Base-by-base conservation (phyloP, 805 yeast species). In the Candida odintsovae region DNA sequence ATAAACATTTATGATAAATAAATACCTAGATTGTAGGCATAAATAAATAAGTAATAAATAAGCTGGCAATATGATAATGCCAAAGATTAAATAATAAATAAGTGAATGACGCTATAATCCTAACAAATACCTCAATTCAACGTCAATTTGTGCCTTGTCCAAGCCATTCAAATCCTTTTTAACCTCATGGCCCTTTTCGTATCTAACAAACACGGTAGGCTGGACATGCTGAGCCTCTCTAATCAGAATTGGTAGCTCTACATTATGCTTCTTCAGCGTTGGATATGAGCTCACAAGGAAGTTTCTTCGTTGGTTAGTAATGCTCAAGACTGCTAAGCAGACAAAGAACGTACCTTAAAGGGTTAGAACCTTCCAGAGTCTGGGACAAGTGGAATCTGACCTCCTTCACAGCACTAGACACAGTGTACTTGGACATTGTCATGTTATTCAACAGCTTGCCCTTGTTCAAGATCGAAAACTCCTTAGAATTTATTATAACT, bases 341-440 rank as follows among this genome's bases (percentile, higher is more conserved):
- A 5, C 23, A 22, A 22, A 22, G 23, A 5, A 65, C 76, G 46
- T 51, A 68, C 79, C 75, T 80, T 56, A 86, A 70, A 8, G 85
- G 80, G 10, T 70, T 72, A 13, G 90, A 78, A 6, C 87, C 78
- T 51, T 79, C 78, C n/a, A 86, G 85, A n/a, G 83, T 75, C 66
- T 85, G 94, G 28, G 89, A 83, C 53, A 87, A 72, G 61, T 87
- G 89, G 68, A 86, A 84, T 66, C 96, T 78, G 60, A 88, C 73
- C 71, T 88, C 96, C 63, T 75, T 86, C 53, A 87, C 75, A 11
- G 86, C 76, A 47, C 55, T 60, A 3, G 78, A 71, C 33, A 75
- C 62, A 21, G 59, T 60, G 60, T 60, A 66, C 49, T 64, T 68
- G 42, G 42, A n/a, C 35, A 31, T 31, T 31, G 12, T 11, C 11